A percentile compares a stretch with the other conserved stretches of the same genome.
Conservation (phyloP, 2,329 filamentous ascomycete genomes). For the Monosporascus cannonballus region DNA sequence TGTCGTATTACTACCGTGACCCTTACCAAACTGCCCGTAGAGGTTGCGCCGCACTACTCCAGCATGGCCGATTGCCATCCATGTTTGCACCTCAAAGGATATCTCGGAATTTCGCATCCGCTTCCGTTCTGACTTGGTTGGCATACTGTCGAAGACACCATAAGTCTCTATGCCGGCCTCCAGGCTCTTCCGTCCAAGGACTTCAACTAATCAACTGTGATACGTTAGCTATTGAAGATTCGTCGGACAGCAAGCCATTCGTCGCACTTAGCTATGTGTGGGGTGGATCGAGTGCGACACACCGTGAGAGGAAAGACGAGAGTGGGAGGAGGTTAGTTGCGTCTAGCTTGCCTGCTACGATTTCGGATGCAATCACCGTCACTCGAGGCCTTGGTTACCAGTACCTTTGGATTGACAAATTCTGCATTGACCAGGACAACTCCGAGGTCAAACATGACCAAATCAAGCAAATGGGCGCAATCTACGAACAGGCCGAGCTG, state of each 20-base stretch:
- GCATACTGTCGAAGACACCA: too few species aligned
- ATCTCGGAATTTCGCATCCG: too few species aligned
- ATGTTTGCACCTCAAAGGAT: too few species aligned
- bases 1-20: too few species aligned
- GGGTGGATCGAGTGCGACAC: neutral
- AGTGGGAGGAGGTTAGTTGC: neutral
- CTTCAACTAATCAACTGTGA: too few species aligned
- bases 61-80: too few species aligned
- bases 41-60: too few species aligned
- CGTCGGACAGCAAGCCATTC: neutral
- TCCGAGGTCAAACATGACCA: constrained; percentile 6
- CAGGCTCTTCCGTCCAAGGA: too few species aligned
- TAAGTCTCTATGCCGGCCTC: too few species aligned
- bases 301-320: neutral
- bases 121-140: too few species aligned
- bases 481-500: constrained; percentile 17
- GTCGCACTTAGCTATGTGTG: neutral
- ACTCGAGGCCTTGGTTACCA: constrained; percentile 7
- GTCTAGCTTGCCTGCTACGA: neutral
- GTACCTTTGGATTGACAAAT: constrained; percentile 25
- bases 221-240: too few species aligned
- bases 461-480: constrained; percentile 18
- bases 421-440: constrained; percentile 17
- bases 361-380: neutral
- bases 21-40: too few species aligned